Evolutionary conservation across 1,284 basidiomycete species (phyloP), one percentile per base, ranked within the genome.

Genomic region (Pyrrhoderma lamaoense): DNA sequence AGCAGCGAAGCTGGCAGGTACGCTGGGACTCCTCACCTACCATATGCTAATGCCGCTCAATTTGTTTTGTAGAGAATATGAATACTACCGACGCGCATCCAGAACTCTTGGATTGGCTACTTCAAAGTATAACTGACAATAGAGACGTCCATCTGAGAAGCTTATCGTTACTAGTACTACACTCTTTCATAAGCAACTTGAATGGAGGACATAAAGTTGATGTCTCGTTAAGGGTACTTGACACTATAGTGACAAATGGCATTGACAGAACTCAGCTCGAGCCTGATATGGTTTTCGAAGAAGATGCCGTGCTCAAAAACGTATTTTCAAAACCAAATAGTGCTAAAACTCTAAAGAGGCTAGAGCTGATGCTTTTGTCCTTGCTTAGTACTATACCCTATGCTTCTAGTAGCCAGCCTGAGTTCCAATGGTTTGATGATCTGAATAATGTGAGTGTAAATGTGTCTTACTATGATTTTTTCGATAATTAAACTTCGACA

Each of bases 1-100:
- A 16, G 72, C 78, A 0, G 63, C 68, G 25, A 75, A 74, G 58
- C 77, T 89, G 54, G 83, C 85, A 51, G 77, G 87, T 88, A 53
- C 44, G 48, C 46, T 35, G 7, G 37, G 49, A 47, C 45, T 23
- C 4, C n/a, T 42, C 13, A 21, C 19, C 25, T 46, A 5, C 36
- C 44, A 53, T 27, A 43, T 39, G 9, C 27, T 27, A 11, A 14
- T n/a, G 11, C 11, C 27, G 23, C 37, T 16, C 7, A 23, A 42
- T 38, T 13, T 21, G 9, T 38, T 61, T 47, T 35, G 35, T 58
- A 85, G 85, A 80, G 51, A 86, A 85, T 56, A 74, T 88, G 49
- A 60, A 79, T 4, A 61, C 62, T 3, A 82, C 80, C 0, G 67
- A 72, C 48, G 58, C 70, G 14, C 71, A 72, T 56, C 51, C 63